Evolutionary conservation across 768 basidiomycete genomes (phyloP).

Genomic region (Pleurotus citrinopileatus): DNA sequence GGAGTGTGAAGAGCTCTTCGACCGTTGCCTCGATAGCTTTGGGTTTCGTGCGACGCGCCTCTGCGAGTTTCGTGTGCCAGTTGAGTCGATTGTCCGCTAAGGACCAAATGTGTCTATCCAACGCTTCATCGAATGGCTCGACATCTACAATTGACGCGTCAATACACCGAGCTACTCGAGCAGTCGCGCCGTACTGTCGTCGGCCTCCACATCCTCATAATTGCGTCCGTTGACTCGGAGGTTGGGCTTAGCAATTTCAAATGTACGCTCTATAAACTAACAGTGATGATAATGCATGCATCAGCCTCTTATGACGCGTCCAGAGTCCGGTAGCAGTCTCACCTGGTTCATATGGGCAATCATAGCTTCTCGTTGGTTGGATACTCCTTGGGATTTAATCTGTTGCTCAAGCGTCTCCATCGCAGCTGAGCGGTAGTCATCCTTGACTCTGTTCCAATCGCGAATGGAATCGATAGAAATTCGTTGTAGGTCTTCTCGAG

Average conservation of each 20-base stretch:
- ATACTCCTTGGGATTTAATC: conserved; percentile 35
- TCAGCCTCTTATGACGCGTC: conserved; percentile 4
- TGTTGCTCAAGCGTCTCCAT: conserved; percentile 43
- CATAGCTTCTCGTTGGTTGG: conserved; percentile 43
- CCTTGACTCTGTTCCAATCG: conserved; percentile 64
- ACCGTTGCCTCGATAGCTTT: conserved; percentile 41
- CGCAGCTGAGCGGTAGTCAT: conserved; percentile 47
- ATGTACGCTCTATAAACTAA: conserved; percentile 63
- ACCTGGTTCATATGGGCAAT: conserved; percentile 54
- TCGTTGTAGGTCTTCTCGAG: conserved; percentile 39
- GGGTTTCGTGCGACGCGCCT: conserved; percentile 63
- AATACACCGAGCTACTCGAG: not conserved
- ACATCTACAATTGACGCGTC: conserved; percentile 39
- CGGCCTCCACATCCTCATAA: conserved; percentile 60
- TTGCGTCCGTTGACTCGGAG: conserved; percentile 79
- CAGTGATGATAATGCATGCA: conserved; percentile 9
- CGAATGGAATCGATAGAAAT: conserved; percentile 63
- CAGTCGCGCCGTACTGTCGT: conserved; percentile 39
- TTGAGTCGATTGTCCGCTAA: conserved; percentile 70
- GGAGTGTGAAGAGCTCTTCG: conserved; percentile 26
- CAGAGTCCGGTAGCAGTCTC: conserved; percentile 1
- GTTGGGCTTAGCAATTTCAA: conserved; percentile 65
- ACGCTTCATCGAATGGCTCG: conserved; percentile 83
- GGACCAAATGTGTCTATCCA: conserved; percentile 82
- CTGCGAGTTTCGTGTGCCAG: conserved; percentile 72